Evolutionary conservation across 108 stramenopile genomes (phyloP), one percentile per base, ranked within the genome.

Genomic region (Skeletonema potamos): DNA sequence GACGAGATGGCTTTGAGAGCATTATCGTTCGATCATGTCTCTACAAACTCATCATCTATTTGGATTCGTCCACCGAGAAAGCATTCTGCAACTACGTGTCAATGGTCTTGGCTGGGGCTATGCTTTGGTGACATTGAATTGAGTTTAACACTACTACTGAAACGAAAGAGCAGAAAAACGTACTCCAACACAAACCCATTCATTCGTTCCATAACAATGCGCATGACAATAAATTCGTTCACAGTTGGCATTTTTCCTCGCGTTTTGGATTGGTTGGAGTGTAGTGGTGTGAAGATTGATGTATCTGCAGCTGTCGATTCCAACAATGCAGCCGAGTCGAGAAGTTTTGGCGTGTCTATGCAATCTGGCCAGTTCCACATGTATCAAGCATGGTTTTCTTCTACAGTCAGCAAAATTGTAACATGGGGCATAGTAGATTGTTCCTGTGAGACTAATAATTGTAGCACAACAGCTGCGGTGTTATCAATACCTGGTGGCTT

Each of bases 21-120:
- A n/a, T 51, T 80, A 4, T 68, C 79, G 6, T 64, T 80, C 56
- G 72, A 80, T 29, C 67, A 64, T 18, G 59, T 80, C 12, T 62
- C 79, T 30, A 58, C 73, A 24, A 37, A 63, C 30, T 73, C 79
- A 30, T 73, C 72, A 6, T 55, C 62, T 26, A 34, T 73, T n/a
- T 44, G 67, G 58, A 29, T 54, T 24, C 46, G 68, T n/a, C 54
- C 56, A 27, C 32, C 11, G 54, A 60, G 32, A 44, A n/a, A 54
- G 27, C 20, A 61, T 62, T 34, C 73, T 58, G 1, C 64, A 3
- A 30, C 64, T 51, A 43, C 4, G 9, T 46, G 39, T 20, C 68
- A 65, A 30, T 51, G 12, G 27, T 57, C 64, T 20, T 46, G 67
- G 67, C 51, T 73, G 13, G 67, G 72, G 27, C 37, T 80, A 3